Base-by-base conservation (phyloP, 495 filamentous ascomycete genomes). In the Neurospora sp. region DNA sequence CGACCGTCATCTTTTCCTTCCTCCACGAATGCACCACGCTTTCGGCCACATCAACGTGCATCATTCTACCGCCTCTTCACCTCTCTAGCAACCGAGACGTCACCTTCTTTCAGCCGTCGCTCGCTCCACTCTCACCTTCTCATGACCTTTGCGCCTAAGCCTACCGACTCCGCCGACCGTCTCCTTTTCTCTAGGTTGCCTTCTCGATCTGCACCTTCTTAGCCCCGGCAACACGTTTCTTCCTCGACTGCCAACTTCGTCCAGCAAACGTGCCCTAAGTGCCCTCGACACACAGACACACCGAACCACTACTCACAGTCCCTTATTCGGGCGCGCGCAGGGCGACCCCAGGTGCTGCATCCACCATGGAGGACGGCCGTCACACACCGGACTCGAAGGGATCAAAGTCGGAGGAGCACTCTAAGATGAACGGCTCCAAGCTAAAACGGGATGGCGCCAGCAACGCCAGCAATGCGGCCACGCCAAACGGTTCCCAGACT, bases 331-430 rank as follows among this genome's bases (percentile, higher is more conserved):
- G 54, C 34, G 54, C 54, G 54, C 54, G 54, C 54, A 66, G 54
- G 54, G 54, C 54, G 54, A 66, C 54, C 54, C 54, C 28, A 66
- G 54, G 15, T 66, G 54, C 54, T 66, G 54, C 54, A 66, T 66
- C 54, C 62, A 54, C 48, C 62, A 86, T 86, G 84, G 85, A 83
- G 77, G 84, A 83, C 71, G 80, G 81, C 42, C 81, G 80, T 43
- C 76, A 73, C 78, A 73, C 78, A n/a, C 77, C 78, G 43, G 78
- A 79, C 73, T 77, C 79, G 73, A 79, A 77, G 62, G 73, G 74
- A 42, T 71, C 80, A 5, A 81, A 77, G 43, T 69, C 75, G 43
- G 79, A 85, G 73, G 80, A 80, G 3, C 76, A 72, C 28, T 71
- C 73, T 34, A 79, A 77, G 71, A 73, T 73, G 76, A 79, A 81